These are phyloP conservation scores for Trapa bicornis DNA, from an alignment of 345 rosid genomes.

Conservation along the genomic window DNA sequence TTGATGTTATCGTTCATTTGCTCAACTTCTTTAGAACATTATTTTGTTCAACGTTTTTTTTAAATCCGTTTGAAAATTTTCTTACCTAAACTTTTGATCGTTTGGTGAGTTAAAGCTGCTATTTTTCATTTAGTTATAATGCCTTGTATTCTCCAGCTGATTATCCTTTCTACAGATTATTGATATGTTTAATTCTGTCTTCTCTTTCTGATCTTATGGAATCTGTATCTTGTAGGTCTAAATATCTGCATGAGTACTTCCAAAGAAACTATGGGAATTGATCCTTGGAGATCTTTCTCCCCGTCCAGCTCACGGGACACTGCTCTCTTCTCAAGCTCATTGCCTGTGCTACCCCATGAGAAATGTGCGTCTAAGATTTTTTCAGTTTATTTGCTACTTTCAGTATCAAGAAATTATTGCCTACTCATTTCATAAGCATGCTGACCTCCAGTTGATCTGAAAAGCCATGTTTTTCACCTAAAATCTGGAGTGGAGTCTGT, in stretches of 20 bases:
- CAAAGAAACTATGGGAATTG: slow-evolving; percentile 5
- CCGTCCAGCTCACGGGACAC: slow-evolving; percentile 33
- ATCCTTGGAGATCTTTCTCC: slow-evolving; percentile 6
- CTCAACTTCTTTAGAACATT: background rate
- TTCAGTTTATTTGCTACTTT: background rate
- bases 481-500: background rate
- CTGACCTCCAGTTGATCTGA: background rate
- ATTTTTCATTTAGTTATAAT: background rate
- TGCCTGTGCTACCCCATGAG: slow-evolving; percentile 73
- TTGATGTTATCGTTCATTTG: background rate
- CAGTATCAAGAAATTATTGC: background rate
- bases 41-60: background rate
- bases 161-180: background rate
- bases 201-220: background rate
- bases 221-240: background rate
- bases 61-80: background rate
- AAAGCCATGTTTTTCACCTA: background rate
- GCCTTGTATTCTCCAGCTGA: background rate
- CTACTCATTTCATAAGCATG: background rate
- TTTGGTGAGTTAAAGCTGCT: background rate
- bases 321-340: slow-evolving; percentile 66
- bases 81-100: background rate
- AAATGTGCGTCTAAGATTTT: slow-evolving; percentile 33
- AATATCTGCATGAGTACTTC: background rate
- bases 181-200: background rate